Evolutionary conservation across 192 early-diverging fungal genomes (phyloP).

Genomic region (Podila clonocystis): DNA sequence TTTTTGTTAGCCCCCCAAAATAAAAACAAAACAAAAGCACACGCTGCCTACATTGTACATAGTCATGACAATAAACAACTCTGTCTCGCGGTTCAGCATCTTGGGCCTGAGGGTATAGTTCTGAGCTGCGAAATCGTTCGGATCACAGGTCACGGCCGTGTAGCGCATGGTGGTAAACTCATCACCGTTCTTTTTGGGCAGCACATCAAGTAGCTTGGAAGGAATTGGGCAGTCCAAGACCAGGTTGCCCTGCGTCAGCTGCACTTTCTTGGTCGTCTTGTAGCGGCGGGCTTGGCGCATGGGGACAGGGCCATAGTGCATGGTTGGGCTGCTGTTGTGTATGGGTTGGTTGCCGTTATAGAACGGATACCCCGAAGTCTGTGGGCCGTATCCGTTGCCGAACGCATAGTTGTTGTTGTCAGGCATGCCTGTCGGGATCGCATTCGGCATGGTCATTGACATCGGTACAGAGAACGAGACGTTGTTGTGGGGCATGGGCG

Average conservation of each 20-base stretch:
- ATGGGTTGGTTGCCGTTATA: constrained; percentile 4
- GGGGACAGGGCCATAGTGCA: constrained; percentile 48
- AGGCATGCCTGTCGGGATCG: background rate
- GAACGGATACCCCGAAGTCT: background rate
- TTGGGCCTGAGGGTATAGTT: constrained; percentile 77
- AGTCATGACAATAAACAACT: constrained; percentile 93
- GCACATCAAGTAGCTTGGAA: constrained; percentile 55
- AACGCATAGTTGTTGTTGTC: constrained; percentile 14
- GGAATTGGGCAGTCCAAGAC: constrained; percentile 74
- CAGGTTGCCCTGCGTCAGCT: constrained; percentile 72
- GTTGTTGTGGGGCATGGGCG: constrained; percentile 19
- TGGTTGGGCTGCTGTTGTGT: constrained; percentile 12
- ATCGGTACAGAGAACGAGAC: constrained; percentile 25
- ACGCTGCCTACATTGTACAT: constrained; percentile 76
- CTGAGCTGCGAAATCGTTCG: constrained; percentile 65
- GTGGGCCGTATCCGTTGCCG: constrained; percentile 19
- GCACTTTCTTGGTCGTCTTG: constrained; percentile 60
- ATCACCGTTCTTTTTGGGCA: constrained; percentile 57
- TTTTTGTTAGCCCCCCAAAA: background rate
- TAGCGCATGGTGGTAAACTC: constrained; percentile 79
- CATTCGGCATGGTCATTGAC: constrained; percentile 15
- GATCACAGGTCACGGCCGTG: constrained; percentile 77
- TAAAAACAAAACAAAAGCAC: background rate
- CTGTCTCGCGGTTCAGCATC: constrained; percentile 79
- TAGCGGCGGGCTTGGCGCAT: constrained; percentile 55